Evolutionary conservation across 805 yeast genomes (phyloP).

Genomic region (Starmera quercuum): DNA sequence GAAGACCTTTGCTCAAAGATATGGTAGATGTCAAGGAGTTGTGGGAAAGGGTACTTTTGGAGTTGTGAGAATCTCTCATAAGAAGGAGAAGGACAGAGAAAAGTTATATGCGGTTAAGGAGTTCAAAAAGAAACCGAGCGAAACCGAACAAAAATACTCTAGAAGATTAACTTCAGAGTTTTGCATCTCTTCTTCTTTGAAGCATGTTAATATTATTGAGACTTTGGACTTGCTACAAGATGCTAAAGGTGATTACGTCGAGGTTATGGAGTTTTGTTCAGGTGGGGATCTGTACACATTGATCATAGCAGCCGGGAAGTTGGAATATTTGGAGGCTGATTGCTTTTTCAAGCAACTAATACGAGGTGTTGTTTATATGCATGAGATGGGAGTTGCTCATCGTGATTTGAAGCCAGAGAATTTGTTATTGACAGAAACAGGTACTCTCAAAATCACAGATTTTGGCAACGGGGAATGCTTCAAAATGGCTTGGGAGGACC

Average conservation of each 20-base stretch:
- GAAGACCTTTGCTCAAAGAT: conserved; percentile 72
- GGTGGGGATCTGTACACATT: conserved; percentile 77
- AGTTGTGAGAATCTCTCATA: conserved; percentile 83
- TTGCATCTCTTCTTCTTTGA: conserved; percentile 71
- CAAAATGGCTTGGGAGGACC: conserved; percentile 77
- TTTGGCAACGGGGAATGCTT: conserved; percentile 84
- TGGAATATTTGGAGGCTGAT: conserved; percentile 80
- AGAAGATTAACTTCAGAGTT: conserved; percentile 75
- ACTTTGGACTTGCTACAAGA: conserved; percentile 74
- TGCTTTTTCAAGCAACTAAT: conserved; percentile 84
- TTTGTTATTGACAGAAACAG: conserved; percentile 62
- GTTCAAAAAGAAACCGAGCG: conserved; percentile 56
- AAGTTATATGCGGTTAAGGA: conserved; percentile 80
- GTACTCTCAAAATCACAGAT: conserved; percentile 75
- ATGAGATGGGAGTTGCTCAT: conserved; percentile 83
- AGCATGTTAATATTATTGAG: conserved; percentile 69
- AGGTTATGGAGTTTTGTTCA: conserved; percentile 78
- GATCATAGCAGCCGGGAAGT: conserved; percentile 67
- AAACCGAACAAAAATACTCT: conserved; percentile 58
- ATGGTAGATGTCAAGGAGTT: conserved; percentile 92
- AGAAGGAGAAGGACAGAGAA: conserved; percentile 39
- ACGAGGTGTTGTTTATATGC: conserved; percentile 82
- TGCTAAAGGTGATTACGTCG: conserved; percentile 76
- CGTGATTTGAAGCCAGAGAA: conserved; percentile 89
- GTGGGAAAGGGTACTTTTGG: conserved; percentile 95